Percentiles rank a stretch among this genome's conserved stretches.
phyloP scores from a whole-genome alignment of 1,139 yeast species.

The Pneumocystis canis region DNA sequence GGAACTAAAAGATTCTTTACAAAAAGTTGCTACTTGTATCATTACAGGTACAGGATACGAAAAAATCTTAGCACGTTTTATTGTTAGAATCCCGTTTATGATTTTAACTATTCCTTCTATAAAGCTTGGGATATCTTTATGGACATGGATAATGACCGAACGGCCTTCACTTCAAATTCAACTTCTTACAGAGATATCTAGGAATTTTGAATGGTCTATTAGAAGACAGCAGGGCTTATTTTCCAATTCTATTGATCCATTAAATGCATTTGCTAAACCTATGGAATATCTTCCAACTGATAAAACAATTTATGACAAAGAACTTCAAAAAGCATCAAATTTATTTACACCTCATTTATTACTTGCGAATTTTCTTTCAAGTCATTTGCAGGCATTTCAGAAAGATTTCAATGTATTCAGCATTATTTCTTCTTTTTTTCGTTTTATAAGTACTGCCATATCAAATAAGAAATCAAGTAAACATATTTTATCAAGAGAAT shows the following conservation, averaged over 20 bases:
- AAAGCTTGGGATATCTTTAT: slow-evolving; percentile 54
- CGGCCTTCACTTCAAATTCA: slow-evolving; percentile 42
- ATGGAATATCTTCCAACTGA: slow-evolving; percentile 91
- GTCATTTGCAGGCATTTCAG: slow-evolving; percentile 58
- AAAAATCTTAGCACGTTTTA: slow-evolving; percentile 13
- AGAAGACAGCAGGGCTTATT: slow-evolving; percentile 50
- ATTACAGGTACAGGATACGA: slow-evolving; percentile 11
- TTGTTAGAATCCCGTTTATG: slow-evolving; percentile 60
- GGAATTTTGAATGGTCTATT: slow-evolving; percentile 55
- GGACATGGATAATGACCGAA: slow-evolving; percentile 72
- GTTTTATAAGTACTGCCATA: slow-evolving; percentile 4
- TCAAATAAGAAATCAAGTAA: slow-evolving; percentile 28
- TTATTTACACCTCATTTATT: slow-evolving; percentile 60
- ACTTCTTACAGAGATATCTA: slow-evolving; percentile 54
- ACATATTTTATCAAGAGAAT: slow-evolving; percentile 68
- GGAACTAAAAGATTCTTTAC: slow-evolving; percentile 15
- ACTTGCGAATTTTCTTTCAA: slow-evolving; percentile 52
- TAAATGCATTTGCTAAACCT: slow-evolving; percentile 45
- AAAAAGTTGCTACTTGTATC: slow-evolving; percentile 15
- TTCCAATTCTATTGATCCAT: slow-evolving; percentile 41
- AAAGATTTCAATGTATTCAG: background rate
- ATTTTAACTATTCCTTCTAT: slow-evolving; percentile 47
- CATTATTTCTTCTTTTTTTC: slow-evolving; percentile 4
- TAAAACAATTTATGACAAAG: slow-evolving; percentile 33
- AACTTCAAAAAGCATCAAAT: slow-evolving; percentile 30